These are phyloP conservation scores for Cryptococcus sp. DNA, from an alignment of 1,284 basidiomycete genomes.

Conservation along the genomic window DNA sequence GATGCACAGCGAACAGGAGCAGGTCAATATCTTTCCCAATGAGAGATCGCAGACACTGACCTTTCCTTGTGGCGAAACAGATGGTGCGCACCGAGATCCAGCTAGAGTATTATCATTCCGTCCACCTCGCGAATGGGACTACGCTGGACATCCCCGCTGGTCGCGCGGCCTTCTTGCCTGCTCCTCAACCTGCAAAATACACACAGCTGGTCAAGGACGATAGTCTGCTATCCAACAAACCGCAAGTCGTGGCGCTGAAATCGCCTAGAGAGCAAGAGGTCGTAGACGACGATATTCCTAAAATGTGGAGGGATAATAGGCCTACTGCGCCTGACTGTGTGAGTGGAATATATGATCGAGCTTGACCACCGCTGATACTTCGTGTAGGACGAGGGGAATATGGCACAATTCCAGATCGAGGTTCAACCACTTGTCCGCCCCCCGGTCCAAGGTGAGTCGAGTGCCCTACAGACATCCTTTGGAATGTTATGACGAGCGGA, in stretches of 20 bases:
- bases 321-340: slow-evolving; percentile 8
- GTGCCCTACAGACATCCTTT: not conserved
- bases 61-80: slow-evolving; percentile 2
- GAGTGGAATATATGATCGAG: not conserved
- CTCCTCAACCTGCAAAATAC: not conserved
- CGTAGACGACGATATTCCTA: not conserved
- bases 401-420: slow-evolving; percentile 22
- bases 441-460: slow-evolving; percentile 13
- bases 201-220: not conserved
- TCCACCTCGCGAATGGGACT: slow-evolving; percentile 22
- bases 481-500: no score
- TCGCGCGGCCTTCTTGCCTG: slow-evolving; percentile 23
- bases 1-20: slow-evolving; percentile 8
- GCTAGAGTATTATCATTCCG: slow-evolving; percentile 30
- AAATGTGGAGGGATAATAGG: not conserved
- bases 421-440: not conserved
- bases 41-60: not conserved
- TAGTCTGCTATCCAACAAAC: not conserved
- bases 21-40: slow-evolving; percentile 5
- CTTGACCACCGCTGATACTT: not conserved
- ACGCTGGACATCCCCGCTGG: slow-evolving; percentile 29
- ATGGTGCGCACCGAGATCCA: slow-evolving; percentile 19
- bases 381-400: slow-evolving; percentile 22
- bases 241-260: not conserved
- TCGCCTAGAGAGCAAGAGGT: not conserved